phyloP scores from a whole-genome alignment of 805 yeast genomes.

The Metschnikowia cubensis region DNA sequence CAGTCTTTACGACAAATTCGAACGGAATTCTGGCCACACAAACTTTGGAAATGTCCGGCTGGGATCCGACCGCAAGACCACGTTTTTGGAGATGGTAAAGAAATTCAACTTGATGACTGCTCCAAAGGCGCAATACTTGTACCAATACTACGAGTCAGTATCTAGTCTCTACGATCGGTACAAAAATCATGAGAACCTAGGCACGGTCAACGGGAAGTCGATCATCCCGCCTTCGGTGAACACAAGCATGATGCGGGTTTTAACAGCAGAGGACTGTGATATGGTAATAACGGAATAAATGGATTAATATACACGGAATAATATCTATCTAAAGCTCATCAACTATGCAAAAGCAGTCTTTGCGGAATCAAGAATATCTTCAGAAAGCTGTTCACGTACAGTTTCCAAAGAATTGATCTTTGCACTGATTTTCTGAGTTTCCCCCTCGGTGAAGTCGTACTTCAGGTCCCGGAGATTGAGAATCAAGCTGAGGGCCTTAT shows the following conservation, averaged over 20 bases:
- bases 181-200: conserved; percentile 15
- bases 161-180: conserved; percentile 27
- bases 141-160: conserved; percentile 39
- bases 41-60: conserved; percentile 54
- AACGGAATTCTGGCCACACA: conserved; percentile 52
- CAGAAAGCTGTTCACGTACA: conserved; percentile 47
- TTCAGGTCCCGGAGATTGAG: conserved; percentile 39
- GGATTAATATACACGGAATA: neutral
- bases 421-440: conserved; percentile 31
- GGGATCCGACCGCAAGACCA: conserved; percentile 45
- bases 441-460: conserved; percentile 45
- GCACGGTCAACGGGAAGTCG: conserved; percentile 42
- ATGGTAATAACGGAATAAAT: conserved; percentile 26
- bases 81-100: conserved; percentile 47
- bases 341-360: conserved; percentile 36
- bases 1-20: conserved; percentile 51
- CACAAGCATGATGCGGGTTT: conserved; percentile 42
- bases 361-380: conserved; percentile 50
- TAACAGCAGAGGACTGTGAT: conserved; percentile 49
- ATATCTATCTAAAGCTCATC: neutral
- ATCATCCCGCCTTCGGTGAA: conserved; percentile 51
- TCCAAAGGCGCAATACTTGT: conserved; percentile 44
- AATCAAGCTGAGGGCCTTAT: conserved; percentile 52
- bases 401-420: conserved; percentile 38
- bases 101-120: conserved; percentile 59